These are phyloP conservation scores for Zizania palustris DNA, from an alignment of 202 grass and related monocot species.

Conservation along the genomic window DNA sequence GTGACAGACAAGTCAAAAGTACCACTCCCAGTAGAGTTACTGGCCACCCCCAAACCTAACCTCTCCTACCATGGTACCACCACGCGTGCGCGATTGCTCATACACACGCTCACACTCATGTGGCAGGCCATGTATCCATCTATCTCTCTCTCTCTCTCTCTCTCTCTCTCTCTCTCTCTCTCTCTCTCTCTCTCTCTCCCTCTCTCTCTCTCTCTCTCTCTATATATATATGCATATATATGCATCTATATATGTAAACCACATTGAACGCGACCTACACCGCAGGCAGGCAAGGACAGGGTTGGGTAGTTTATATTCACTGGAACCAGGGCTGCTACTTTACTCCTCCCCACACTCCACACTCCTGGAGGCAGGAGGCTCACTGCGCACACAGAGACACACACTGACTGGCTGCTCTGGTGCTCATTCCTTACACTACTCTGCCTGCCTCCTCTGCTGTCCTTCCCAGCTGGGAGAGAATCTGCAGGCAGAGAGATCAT, in stretches of 20 bases:
- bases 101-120: background rate
- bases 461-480: conserved; percentile 44
- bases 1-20: conserved; percentile 43
- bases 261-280: conserved; percentile 45
- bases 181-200: too few species aligned
- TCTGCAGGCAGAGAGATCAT: conserved; percentile 47
- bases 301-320: conserved; percentile 62
- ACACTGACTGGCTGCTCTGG: conserved; percentile 17
- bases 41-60: conserved; percentile 9
- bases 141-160: too few species aligned
- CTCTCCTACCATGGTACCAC: background rate
- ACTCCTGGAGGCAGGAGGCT: conserved; percentile 22
- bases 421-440: conserved; percentile 49
- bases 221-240: background rate
- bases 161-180: too few species aligned
- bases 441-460: conserved; percentile 47
- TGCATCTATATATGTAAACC: conserved; percentile 21
- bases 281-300: conserved; percentile 39
- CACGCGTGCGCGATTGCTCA: background rate
- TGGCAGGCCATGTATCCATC: background rate
- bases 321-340: conserved; percentile 16
- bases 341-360: conserved; percentile 38
- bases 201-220: too few species aligned
- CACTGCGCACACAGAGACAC: conserved; percentile 17
- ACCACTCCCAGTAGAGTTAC: conserved; percentile 43